Evolutionary conservation across 2,329 filamentous ascomycete species (phyloP), one percentile per base, ranked within the genome.

Genomic region (Alternaria infectoria): DNA sequence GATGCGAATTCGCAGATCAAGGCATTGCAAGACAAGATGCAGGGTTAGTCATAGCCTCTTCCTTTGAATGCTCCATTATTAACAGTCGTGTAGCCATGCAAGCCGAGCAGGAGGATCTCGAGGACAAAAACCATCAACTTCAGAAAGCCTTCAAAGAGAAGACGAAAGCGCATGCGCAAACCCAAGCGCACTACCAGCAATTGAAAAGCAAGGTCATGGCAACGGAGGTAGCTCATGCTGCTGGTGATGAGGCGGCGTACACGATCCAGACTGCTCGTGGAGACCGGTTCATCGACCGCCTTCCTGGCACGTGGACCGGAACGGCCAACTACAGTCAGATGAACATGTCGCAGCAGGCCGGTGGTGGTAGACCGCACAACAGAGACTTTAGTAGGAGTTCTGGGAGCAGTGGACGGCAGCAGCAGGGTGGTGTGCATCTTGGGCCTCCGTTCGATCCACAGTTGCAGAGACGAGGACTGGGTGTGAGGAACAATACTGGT

Each of bases 1-100:
- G 90, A 95, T 64, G 91, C 92, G 8, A 93, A 95, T 72, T 79
- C 87, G 1, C 89, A 95, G 72, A 91, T 95, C 59, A 84, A 86
- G 23, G 85, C 79, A 44, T 80, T 96, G 13, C 88, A 91, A 56
- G 86, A 87, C 28, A 90, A 88, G 73, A 76, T 94, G 25, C 81
- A 86, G 60, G 83, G 91, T 91, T 66, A 70, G 28, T 5, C 19
- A 30, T 25, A n/a, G 2, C 21, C 36, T 23, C 26, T 15, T 7
- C 11, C 2, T 6, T 10, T 7, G 3, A 15, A 17, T 10, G 21
- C 32, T 52, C 17, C 5, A 7, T 9, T 36, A 50, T 54, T 67
- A 15, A 64, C 15, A 4, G 13, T 4, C 13, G 5, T n/a, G 10
- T 57, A 89, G 85, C 81, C 36, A 84, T 92, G 80, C 84, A 87